These are phyloP conservation scores for Cicer arietinum DNA, from an alignment of 306 rosid genomes.

Conservation along the genomic window DNA sequence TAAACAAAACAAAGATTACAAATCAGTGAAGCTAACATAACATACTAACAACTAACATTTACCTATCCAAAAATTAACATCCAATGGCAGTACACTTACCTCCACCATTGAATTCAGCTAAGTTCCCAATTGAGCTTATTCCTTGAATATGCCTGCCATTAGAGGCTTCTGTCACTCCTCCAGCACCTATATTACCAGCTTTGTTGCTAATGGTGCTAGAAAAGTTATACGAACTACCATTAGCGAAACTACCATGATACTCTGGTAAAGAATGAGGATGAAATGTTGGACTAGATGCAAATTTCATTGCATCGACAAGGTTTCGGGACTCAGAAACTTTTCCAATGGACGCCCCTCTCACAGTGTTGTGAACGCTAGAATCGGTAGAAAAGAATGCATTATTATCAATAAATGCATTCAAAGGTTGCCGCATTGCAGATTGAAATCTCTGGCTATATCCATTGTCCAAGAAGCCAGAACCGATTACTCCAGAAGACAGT, in stretches of 20 bases:
- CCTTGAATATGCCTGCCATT: slow-evolving; percentile 59
- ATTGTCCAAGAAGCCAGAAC: slow-evolving; percentile 57
- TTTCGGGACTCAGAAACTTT: slow-evolving; percentile 55
- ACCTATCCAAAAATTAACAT: too few species aligned
- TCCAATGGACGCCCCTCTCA: slow-evolving; percentile 56
- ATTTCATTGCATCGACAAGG: slow-evolving; percentile 56
- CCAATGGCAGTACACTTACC: slow-evolving; percentile 46
- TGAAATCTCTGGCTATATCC: slow-evolving; percentile 62
- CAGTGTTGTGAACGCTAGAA: slow-evolving; percentile 56
- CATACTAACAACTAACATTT: too few species aligned
- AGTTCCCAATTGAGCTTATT: slow-evolving; percentile 55
- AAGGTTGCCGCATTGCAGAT: slow-evolving; percentile 50
- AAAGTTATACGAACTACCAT: slow-evolving; percentile 55
- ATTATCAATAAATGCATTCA: slow-evolving; percentile 54
- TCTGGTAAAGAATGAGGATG: slow-evolving; percentile 83
- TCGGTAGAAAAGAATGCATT: slow-evolving; percentile 54
- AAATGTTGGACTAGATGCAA: slow-evolving; percentile 55
- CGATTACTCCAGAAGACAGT: slow-evolving; percentile 53
- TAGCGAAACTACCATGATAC: slow-evolving; percentile 59
- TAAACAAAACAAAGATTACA: slow-evolving; percentile 38
- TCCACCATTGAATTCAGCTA: slow-evolving; percentile 64
- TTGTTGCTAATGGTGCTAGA: slow-evolving; percentile 49
- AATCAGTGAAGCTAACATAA: too few species aligned
- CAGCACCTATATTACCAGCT: slow-evolving; percentile 56
- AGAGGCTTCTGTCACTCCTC: slow-evolving; percentile 57